Evolutionary conservation across 163 green algal species (phyloP).

Genomic region (Scenedesmus sp.): DNA sequence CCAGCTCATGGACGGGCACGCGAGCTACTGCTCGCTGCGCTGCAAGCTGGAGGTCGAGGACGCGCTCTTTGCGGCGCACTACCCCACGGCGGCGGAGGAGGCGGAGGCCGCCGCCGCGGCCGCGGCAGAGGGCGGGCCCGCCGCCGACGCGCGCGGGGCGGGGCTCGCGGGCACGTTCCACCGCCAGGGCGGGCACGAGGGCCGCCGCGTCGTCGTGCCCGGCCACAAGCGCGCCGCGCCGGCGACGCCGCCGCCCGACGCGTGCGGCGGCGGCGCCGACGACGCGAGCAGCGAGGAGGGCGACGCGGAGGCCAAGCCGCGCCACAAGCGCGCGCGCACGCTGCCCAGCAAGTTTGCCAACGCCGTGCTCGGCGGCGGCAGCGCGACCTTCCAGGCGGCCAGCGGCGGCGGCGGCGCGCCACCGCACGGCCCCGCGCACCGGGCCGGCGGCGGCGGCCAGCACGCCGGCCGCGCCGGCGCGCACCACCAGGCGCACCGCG

Average conservation of each 20-base stretch:
- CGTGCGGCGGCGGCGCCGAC: not conserved
- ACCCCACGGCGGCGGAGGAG: slow-evolving; percentile 20
- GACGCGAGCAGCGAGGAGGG: slow-evolving; percentile 20
- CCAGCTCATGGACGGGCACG: slow-evolving; percentile 57
- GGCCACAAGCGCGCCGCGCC: slow-evolving; percentile 14
- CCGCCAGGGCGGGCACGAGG: slow-evolving; percentile 36
- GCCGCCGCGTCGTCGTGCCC: slow-evolving; percentile 33
- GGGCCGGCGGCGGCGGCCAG: not conserved
- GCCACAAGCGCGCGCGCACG: slow-evolving; percentile 19
- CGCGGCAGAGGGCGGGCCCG: not conserved
- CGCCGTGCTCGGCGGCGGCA: slow-evolving; percentile 2
- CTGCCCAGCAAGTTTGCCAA: slow-evolving; percentile 44
- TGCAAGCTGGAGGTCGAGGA: slow-evolving; percentile 53
- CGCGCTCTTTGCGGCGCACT: slow-evolving; percentile 18
- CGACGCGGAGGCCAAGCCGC: slow-evolving; percentile 1
- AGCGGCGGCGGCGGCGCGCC: not conserved
- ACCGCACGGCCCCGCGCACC: too few species aligned
- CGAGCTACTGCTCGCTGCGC: slow-evolving; percentile 52
- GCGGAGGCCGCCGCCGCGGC: slow-evolving; percentile 6
- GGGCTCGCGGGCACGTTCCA: slow-evolving; percentile 29
- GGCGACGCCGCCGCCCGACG: not conserved
- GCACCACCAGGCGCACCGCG: slow-evolving; percentile 8
- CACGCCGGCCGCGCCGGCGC: not conserved
- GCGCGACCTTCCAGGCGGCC: not conserved
- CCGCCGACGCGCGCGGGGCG: not conserved